Conservation (phyloP, 75 land plant genomes). For the Selaginella moellendorffii region DNA sequence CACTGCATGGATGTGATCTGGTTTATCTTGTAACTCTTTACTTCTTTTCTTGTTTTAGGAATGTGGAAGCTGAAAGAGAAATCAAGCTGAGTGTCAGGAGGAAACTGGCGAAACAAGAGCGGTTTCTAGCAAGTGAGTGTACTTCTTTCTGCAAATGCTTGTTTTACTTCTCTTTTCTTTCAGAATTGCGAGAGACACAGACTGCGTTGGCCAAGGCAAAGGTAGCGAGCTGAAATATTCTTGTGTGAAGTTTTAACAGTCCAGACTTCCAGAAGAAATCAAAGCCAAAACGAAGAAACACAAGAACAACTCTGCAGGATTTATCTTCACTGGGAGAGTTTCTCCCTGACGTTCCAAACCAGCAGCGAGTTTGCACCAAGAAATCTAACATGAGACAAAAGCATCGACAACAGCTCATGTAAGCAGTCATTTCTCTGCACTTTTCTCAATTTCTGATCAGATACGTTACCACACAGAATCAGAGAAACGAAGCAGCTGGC, state of each 20-base stretch:
- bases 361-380: slow-evolving; percentile 2
- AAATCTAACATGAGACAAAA: slow-evolving; percentile 21
- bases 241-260: neutral
- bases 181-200: neutral
- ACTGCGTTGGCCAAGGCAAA: neutral
- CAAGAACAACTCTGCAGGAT: slow-evolving; percentile 16
- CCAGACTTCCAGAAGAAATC: slow-evolving; percentile 11
- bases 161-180: neutral
- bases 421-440: slow-evolving; percentile 1
- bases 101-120: slow-evolving; percentile 26
- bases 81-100: slow-evolving; percentile 14
- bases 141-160: neutral
- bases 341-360: slow-evolving; percentile 11
- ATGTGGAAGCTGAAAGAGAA: neutral
- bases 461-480: neutral
- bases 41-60: neutral
- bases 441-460: neutral
- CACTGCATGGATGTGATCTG: neutral
- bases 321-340: slow-evolving; percentile 23
- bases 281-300: slow-evolving; percentile 7
- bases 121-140: slow-evolving; percentile 19
- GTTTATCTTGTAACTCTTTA: neutral
- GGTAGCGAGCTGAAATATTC: neutral
- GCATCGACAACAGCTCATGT: slow-evolving; percentile 28
- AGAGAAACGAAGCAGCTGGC: neutral